Conservation (phyloP, 768 basidiomycete genomes). For the Termitomyces sp. region DNA sequence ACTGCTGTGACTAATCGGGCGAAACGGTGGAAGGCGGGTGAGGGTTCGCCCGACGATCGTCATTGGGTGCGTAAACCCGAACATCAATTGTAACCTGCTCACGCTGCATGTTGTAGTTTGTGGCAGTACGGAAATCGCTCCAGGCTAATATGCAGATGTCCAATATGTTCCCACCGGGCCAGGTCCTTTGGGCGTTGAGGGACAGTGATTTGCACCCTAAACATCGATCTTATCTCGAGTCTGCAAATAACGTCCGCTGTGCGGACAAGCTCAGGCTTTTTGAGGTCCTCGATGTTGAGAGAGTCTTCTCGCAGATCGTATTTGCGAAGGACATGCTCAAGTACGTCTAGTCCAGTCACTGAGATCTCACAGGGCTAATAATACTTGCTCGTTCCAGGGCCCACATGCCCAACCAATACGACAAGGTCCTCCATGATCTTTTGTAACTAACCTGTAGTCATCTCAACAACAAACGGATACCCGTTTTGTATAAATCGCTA, state of each 20-base stretch:
- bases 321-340: slow-evolving; percentile 82
- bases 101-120: slow-evolving; percentile 44
- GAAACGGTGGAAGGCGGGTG: slow-evolving; percentile 55
- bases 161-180: slow-evolving; percentile 71
- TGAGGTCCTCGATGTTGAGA: slow-evolving; percentile 71
- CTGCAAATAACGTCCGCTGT: slow-evolving; percentile 16
- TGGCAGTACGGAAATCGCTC: slow-evolving; percentile 76
- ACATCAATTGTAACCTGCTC: neutral
- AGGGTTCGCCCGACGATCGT: slow-evolving; percentile 47
- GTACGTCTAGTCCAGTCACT: slow-evolving; percentile 29
- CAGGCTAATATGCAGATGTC: slow-evolving; percentile 80
- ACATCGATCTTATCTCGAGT: slow-evolving; percentile 33
- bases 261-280: slow-evolving; percentile 65
- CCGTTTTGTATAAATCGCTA: slow-evolving; percentile 1
- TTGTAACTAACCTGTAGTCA: slow-evolving; percentile 28
- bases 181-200: slow-evolving; percentile 75
- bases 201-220: slow-evolving; percentile 64
- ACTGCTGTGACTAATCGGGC: slow-evolving; percentile 42
- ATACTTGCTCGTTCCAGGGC: slow-evolving; percentile 36
- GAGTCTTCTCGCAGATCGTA: slow-evolving; percentile 75
- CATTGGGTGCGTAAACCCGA: slow-evolving; percentile 39
- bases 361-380: neutral
- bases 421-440: slow-evolving; percentile 66
- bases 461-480: neutral
- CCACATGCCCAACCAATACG: slow-evolving; percentile 80